These are phyloP conservation scores for Fistulifera solaris DNA, from an alignment of 108 stramenopile genomes.

Conservation along the genomic window DNA sequence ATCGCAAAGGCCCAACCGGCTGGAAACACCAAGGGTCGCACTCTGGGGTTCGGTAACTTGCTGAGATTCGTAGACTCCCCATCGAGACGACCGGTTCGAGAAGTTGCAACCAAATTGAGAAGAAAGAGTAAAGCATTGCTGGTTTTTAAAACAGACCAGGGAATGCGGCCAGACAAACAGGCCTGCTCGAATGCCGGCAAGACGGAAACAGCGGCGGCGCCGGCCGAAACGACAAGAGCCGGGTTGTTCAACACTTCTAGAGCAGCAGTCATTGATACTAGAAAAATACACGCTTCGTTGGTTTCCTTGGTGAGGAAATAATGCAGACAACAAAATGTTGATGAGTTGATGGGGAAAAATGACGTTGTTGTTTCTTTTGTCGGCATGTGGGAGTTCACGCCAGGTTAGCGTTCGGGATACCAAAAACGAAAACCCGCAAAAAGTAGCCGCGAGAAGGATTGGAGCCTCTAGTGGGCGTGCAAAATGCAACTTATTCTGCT, in stretches of 20 bases:
- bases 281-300: no score
- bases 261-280: not conserved
- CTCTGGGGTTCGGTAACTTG: not conserved
- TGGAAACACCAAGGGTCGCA: conserved; percentile 68
- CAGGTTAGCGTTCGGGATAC: no score
- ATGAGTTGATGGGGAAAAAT: no score
- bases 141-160: not conserved
- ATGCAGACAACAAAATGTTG: no score
- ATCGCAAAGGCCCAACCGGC: conserved; percentile 62
- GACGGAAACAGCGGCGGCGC: not conserved
- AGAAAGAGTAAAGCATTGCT: conserved; percentile 4
- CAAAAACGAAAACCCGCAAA: no score
- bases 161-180: not conserved
- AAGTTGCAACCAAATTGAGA: conserved; percentile 6
- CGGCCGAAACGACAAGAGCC: not conserved
- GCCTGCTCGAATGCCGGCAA: not conserved
- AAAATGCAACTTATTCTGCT: no score
- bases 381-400: no score
- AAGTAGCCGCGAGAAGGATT: no score
- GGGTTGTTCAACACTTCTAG: not conserved
- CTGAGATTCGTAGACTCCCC: not conserved
- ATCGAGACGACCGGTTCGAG: conserved; percentile 13
- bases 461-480: no score
- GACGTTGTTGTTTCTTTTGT: no score
- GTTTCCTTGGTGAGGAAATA: no score